Evolutionary conservation across 495 filamentous ascomycete species (phyloP).

Genomic region (Neurospora sp.): DNA sequence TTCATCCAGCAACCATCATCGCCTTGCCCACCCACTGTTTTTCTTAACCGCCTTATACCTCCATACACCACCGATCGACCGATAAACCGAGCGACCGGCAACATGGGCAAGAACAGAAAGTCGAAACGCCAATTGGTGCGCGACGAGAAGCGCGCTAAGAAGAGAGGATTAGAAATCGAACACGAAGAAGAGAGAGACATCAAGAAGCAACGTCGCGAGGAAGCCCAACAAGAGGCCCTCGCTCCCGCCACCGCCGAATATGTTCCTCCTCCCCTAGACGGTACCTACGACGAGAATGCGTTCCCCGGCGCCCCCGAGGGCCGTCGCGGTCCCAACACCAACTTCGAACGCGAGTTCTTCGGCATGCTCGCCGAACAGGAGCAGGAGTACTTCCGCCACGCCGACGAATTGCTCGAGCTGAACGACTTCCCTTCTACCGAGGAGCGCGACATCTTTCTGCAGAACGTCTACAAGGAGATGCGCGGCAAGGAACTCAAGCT

Average conservation of each 20-base stretch:
- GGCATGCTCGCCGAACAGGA: conserved; percentile 84
- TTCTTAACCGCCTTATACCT: background rate
- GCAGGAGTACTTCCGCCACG: conserved; percentile 85
- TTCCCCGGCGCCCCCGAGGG: conserved; percentile 4
- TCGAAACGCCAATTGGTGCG: conserved; percentile 37
- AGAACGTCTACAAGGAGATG: conserved; percentile 78
- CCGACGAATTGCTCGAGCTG: conserved; percentile 77
- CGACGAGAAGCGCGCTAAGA: conserved; percentile 37
- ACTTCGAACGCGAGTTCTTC: conserved; percentile 56
- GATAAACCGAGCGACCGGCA: background rate
- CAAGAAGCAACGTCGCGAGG: conserved; percentile 30
- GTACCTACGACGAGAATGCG: conserved; percentile 15
- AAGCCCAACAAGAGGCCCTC: conserved; percentile 7
- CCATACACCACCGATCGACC: background rate
- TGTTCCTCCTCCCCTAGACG: conserved; percentile 18
- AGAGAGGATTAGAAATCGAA: conserved; percentile 20
- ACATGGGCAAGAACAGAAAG: conserved; percentile 27
- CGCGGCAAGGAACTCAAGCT: conserved; percentile 90
- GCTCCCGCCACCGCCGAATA: conserved; percentile 13
- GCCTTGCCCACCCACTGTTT: background rate
- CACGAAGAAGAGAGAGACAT: conserved; percentile 19
- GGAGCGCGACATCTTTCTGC: conserved; percentile 69
- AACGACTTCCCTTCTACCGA: conserved; percentile 74
- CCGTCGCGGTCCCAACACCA: conserved; percentile 4
- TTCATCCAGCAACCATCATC: background rate